Evolutionary conservation across 2,329 filamentous ascomycete species (phyloP).

Genomic region (Cladosporium austrohemisphaericum): DNA sequence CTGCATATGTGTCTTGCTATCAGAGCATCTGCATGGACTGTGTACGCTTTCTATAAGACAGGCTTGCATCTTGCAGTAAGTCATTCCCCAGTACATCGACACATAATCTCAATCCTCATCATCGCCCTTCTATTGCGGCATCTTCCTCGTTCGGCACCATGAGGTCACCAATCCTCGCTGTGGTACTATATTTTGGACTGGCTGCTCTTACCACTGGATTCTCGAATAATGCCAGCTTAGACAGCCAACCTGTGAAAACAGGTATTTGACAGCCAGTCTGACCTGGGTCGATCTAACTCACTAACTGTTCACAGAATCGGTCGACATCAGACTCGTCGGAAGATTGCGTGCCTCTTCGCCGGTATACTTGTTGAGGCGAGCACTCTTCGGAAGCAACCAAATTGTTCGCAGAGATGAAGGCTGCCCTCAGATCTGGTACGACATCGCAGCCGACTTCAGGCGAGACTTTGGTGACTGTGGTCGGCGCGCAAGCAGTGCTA

Average conservation of each 20-base stretch:
- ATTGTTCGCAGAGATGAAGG: not conserved
- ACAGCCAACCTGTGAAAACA: not conserved
- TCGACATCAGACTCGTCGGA: not conserved
- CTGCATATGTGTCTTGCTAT: not conserved
- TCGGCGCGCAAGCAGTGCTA: conserved; percentile 20
- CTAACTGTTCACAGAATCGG: not conserved
- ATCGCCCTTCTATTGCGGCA: not conserved
- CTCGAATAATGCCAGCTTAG: not conserved
- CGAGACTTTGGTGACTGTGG: conserved; percentile 15
- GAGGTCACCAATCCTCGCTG: not conserved
- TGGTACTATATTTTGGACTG: too few relatives aligned
- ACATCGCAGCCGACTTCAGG: conserved; percentile 15
- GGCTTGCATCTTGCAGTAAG: too few relatives aligned
- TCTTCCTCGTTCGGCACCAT: not conserved
- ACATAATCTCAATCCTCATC: not conserved
- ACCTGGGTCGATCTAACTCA: not conserved
- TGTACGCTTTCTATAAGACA: too few relatives aligned
- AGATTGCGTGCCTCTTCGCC: not conserved
- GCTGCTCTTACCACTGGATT: too few relatives aligned
- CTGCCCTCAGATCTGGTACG: conserved; percentile 18
- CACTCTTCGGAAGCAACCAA: not conserved
- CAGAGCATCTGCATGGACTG: not conserved
- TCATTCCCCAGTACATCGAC: too few relatives aligned
- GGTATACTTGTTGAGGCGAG: not conserved
- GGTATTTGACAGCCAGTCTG: not conserved